These are phyloP conservation scores for Cyanidioschyzon merolae DNA, from an alignment of 23 red algal species.

Conservation along the genomic window DNA sequence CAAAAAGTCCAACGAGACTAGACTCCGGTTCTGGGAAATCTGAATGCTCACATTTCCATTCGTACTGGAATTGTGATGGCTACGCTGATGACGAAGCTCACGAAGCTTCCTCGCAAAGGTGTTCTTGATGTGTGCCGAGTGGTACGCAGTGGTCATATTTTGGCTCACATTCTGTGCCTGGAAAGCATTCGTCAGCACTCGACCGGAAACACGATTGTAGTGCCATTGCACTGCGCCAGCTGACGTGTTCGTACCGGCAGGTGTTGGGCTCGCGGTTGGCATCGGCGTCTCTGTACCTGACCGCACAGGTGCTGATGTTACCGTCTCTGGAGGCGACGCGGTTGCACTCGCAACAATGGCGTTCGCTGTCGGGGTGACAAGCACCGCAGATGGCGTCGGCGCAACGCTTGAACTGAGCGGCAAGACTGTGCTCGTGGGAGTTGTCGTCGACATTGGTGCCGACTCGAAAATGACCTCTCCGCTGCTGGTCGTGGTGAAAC, in stretches of 20 bases:
- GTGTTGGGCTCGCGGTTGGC: not conserved
- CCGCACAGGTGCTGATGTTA: not conserved
- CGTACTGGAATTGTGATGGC: not conserved
- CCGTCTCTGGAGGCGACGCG: not conserved
- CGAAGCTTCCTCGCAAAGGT: not conserved
- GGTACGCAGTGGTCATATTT: not conserved
- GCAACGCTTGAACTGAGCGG: not conserved
- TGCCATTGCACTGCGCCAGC: not conserved
- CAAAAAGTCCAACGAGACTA: constrained; percentile 5
- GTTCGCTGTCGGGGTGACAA: not conserved
- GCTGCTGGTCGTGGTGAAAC: not conserved
- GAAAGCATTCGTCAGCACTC: not conserved
- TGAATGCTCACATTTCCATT: not conserved
- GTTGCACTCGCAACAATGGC: not conserved
- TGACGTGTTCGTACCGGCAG: not conserved
- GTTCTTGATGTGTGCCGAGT: not conserved
- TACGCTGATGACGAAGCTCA: not conserved
- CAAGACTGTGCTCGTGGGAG: not conserved
- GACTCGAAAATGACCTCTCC: not conserved
- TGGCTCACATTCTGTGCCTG: constrained; percentile 13
- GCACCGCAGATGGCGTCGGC: no score
- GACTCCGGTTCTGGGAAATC: not conserved
- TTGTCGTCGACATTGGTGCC: not conserved
- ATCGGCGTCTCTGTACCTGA: not conserved
- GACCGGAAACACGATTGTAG: not conserved